Evolutionary conservation across 2,329 filamentous ascomycete genomes (phyloP).

Genomic region (Capronia americana): DNA sequence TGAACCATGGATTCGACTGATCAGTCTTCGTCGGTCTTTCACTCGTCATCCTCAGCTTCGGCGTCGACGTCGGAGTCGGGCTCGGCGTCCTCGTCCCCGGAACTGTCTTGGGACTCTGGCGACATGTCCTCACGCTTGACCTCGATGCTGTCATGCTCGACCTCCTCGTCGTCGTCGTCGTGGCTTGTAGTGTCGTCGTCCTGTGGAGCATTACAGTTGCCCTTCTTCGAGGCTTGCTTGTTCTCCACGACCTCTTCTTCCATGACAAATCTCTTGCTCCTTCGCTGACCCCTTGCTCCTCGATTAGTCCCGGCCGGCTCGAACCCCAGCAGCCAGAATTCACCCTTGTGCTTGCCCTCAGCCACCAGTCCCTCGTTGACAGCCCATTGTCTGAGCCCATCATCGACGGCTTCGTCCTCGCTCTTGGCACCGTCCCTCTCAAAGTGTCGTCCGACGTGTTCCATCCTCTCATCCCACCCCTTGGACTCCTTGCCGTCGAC

Average conservation of each 20-base stretch:
- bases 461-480: slow-evolving; percentile 83
- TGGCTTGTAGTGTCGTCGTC: slow-evolving; percentile 13
- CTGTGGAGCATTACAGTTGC: not conserved
- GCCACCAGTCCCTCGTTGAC: slow-evolving; percentile 42
- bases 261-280: slow-evolving; percentile 20
- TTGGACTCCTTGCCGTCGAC: slow-evolving; percentile 42
- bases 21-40: not conserved
- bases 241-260: slow-evolving; percentile 23
- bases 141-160: slow-evolving; percentile 8
- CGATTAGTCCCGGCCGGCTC: slow-evolving; percentile 18
- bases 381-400: slow-evolving; percentile 51
- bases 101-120: slow-evolving; percentile 2
- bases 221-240: slow-evolving; percentile 5
- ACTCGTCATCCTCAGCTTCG: slow-evolving; percentile 27
- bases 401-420: slow-evolving; percentile 48
- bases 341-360: slow-evolving; percentile 26
- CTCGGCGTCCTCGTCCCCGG: slow-evolving; percentile 11
- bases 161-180: slow-evolving; percentile 3
- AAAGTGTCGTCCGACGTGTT: slow-evolving; percentile 83
- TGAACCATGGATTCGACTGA: not conserved
- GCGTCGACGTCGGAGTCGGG: slow-evolving; percentile 20
- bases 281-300: slow-evolving; percentile 11
- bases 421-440: slow-evolving; percentile 61
- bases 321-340: slow-evolving; percentile 31
- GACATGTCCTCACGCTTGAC: slow-evolving; percentile 4